A percentile compares a stretch with the other conserved stretches of the same genome.
Evolutionary conservation across 768 basidiomycete species (phyloP).

Genomic region (Boletus sp.): DNA sequence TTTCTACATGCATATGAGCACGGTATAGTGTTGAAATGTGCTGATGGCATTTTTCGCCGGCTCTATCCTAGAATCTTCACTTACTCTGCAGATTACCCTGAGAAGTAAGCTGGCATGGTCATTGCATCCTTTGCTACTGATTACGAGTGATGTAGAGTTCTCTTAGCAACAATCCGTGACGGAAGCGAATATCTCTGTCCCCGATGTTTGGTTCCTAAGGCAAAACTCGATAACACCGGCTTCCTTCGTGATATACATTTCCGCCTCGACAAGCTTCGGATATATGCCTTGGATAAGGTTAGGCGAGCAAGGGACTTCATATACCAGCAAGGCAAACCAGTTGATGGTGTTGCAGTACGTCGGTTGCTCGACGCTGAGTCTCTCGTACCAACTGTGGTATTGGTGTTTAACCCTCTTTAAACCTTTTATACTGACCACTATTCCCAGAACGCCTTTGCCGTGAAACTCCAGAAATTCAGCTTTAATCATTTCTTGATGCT

Average conservation of each 20-base stretch:
- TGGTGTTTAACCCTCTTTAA: background rate
- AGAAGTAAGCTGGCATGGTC: too few relatives aligned
- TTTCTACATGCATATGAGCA: too few relatives aligned
- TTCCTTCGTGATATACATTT: constrained; percentile 16
- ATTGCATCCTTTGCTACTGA: too few relatives aligned
- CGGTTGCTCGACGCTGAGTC: background rate
- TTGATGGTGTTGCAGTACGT: background rate
- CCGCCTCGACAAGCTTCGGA: background rate
- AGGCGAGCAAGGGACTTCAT: background rate
- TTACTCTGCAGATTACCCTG: too few relatives aligned
- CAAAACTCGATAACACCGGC: background rate
- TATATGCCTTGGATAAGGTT: background rate
- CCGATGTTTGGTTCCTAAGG: background rate
- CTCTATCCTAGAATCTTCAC: too few relatives aligned
- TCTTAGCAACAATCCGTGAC: too few relatives aligned
- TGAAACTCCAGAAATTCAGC: constrained; percentile 5
- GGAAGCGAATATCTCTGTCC: background rate
- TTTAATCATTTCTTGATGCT: constrained; percentile 30
- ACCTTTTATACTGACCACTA: background rate
- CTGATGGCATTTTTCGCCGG: too few relatives aligned
- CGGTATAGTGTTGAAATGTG: too few relatives aligned
- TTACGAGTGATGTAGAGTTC: too few relatives aligned
- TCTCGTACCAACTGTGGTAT: constrained; percentile 1
- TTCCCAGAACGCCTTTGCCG: constrained; percentile 36
- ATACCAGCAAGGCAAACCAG: background rate